These are phyloP conservation scores for Penicillium nucicola DNA, from an alignment of 495 filamentous ascomycete species.

Conservation along the genomic window DNA sequence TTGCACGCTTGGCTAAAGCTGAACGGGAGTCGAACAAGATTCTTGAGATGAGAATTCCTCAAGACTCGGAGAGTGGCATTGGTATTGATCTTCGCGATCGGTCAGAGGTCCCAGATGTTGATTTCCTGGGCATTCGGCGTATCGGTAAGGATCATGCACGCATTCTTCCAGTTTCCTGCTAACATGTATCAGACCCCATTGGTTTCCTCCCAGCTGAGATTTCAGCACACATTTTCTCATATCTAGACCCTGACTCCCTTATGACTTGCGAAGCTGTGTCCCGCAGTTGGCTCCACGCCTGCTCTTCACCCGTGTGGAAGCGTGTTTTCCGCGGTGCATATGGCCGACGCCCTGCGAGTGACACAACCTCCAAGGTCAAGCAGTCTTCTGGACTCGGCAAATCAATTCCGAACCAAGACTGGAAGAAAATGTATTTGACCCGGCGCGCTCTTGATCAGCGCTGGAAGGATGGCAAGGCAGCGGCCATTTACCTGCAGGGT, in stretches of 20 bases:
- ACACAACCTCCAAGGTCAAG: conserved; percentile 42
- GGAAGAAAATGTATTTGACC: conserved; percentile 81
- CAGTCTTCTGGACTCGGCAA: conserved; percentile 50
- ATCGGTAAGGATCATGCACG: conserved; percentile 31
- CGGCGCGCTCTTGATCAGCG: conserved; percentile 69
- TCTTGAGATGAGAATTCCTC: conserved; percentile 33
- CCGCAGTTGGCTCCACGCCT: conserved; percentile 58
- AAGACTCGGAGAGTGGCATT: conserved; percentile 76
- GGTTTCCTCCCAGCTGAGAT: conserved; percentile 67
- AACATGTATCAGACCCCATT: conserved; percentile 58
- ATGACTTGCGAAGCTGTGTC: conserved; percentile 60
- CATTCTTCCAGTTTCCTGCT: conserved; percentile 3
- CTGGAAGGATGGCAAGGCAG: conserved; percentile 75
- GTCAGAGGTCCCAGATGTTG: conserved; percentile 41
- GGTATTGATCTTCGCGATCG: conserved; percentile 64
- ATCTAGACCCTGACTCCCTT: conserved; percentile 67
- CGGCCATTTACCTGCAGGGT: conserved; percentile 83
- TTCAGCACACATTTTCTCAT: conserved; percentile 65
- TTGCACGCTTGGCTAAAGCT: conserved; percentile 33
- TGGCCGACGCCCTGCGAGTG: conserved; percentile 35
- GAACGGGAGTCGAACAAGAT: conserved; percentile 32
- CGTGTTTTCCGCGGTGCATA: conserved; percentile 71
- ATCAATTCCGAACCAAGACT: conserved; percentile 57
- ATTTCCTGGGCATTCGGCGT: conserved; percentile 34
- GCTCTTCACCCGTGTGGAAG: conserved; percentile 71